Base-by-base conservation (phyloP, 2,329 filamentous ascomycete genomes). In the Nothophoma quercina region DNA sequence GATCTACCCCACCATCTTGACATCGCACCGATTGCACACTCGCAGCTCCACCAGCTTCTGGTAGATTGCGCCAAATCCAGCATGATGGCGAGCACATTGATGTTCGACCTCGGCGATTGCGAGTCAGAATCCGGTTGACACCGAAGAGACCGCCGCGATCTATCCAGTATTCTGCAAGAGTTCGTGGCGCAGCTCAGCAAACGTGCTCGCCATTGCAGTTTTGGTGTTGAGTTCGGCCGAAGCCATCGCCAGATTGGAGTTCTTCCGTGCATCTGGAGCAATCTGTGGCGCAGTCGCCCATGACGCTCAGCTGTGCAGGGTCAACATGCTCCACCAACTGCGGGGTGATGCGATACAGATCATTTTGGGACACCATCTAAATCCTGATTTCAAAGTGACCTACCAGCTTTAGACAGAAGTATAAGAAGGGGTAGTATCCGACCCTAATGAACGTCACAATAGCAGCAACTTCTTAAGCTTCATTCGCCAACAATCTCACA, bases 211-310 rank as follows among this genome's bases (percentile, higher is more conserved):
- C 38, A 43, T 15, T 19, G 22, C 18, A 12, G 16, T 18, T 15
- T 21, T 52, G 22, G 50, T 43, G 39, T 48, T 48, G 50, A 44
- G 38, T 44, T 5, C 44, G 16, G 43, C 50, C 43, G 50, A 39
- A 40, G 33, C 43, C 38, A 53, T 33, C 26, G 18, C 43, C 26
- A 43, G 34, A 39, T 2, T 19, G 22, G 50, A 28, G 32, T 19
- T 9, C 32, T 22, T 13, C 33, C 38, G 43, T 39, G 39, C 33
- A 25, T 53, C 50, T 53, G 38, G 50, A 53, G 43, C 39, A 25
- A 43, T 34, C 44, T 53, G 50, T 53, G 50, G 50, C 50, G 50
- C 50, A 53, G 43, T 40, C 36, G 33, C 30, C 43, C 38, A 39
- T 48, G 32, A 43, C 38, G 32, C 38, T 53, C 50, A 53, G 44